A percentile compares a stretch with the other conserved stretches of the same genome.
Conservation (phyloP, 2,329 filamentous ascomycete species). For the Dothidotthia symphoricarpi region DNA sequence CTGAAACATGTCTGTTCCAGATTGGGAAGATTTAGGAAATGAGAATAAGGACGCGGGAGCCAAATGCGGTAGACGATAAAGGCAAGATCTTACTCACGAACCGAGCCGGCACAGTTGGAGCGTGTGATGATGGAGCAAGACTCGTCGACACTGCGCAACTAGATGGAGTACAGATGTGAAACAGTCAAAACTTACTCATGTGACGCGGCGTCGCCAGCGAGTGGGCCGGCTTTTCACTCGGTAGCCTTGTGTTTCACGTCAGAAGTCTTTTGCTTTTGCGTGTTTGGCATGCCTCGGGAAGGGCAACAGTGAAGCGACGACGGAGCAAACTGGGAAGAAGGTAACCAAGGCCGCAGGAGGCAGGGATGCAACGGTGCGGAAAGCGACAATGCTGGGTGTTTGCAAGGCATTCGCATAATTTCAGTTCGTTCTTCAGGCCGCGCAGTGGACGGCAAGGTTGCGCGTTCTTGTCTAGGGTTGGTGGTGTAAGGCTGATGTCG, state of each 20-base stretch:
- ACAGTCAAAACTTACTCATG: constrained; percentile 3
- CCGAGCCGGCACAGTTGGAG: no score
- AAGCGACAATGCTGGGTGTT: no score
- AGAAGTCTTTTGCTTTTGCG: constrained; percentile 10
- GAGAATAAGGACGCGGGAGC: no score
- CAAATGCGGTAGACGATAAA: no score
- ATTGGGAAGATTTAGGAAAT: no score
- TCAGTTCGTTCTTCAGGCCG: no score
- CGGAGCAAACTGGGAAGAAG: neutral
- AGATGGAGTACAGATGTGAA: constrained; percentile 8
- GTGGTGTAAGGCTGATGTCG: neutral
- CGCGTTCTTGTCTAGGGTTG: no score
- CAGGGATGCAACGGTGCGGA: neutral
- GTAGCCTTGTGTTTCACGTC: constrained; percentile 17
- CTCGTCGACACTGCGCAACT: neutral
- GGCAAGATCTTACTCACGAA: no score
- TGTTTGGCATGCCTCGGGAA: constrained; percentile 15
- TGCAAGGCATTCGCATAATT: no score
- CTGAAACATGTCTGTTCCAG: no score
- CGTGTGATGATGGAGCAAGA: no score
- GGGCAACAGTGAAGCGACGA: neutral
- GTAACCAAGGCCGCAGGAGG: neutral
- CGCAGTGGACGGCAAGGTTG: no score
- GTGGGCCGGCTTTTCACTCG: constrained; percentile 13
- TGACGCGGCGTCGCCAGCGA: constrained; percentile 10